Conservation (phyloP, 2,329 filamentous ascomycete genomes). For the Verticillium zaregamsianum region DNA sequence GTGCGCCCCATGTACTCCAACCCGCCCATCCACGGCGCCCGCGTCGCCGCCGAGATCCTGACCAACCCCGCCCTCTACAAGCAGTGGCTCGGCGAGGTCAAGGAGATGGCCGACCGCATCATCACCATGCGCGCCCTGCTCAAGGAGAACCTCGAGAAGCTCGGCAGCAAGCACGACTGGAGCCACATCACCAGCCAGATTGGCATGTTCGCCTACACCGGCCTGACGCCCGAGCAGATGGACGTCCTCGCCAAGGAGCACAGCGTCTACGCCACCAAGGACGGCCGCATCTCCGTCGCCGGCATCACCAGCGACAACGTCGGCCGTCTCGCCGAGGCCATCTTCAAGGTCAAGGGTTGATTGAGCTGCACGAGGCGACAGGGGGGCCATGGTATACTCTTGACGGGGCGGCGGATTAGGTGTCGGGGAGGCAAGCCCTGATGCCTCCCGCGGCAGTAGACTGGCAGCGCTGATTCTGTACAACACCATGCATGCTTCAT, state of each 20-base stretch:
- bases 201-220: constrained; percentile 99
- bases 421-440: background rate
- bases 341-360: constrained; percentile 77
- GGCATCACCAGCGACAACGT: constrained; percentile 80
- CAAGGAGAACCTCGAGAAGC: constrained; percentile 90
- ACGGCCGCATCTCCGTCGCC: constrained; percentile 81
- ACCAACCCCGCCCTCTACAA: constrained; percentile 79
- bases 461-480: constrained; percentile 1
- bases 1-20: constrained; percentile 97
- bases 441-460: background rate
- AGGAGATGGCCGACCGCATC: constrained; percentile 98
- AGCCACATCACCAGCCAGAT: constrained; percentile 98
- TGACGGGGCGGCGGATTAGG: background rate
- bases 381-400: background rate
- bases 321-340: constrained; percentile 74
- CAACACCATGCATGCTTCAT: constrained; percentile 1
- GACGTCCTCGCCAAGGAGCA: constrained; percentile 86
- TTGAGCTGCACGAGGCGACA: background rate
- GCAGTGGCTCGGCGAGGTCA: constrained; percentile 95
- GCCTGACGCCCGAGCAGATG: constrained; percentile 88
- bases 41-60: constrained; percentile 88
- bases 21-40: constrained; percentile 93
- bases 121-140: constrained; percentile 95
- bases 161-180: constrained; percentile 97
- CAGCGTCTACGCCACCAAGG: constrained; percentile 96